Percentiles rank a stretch among this genome's conserved stretches.
Conservation (phyloP, 208 protist species). For the Leishmania lainsoni region DNA sequence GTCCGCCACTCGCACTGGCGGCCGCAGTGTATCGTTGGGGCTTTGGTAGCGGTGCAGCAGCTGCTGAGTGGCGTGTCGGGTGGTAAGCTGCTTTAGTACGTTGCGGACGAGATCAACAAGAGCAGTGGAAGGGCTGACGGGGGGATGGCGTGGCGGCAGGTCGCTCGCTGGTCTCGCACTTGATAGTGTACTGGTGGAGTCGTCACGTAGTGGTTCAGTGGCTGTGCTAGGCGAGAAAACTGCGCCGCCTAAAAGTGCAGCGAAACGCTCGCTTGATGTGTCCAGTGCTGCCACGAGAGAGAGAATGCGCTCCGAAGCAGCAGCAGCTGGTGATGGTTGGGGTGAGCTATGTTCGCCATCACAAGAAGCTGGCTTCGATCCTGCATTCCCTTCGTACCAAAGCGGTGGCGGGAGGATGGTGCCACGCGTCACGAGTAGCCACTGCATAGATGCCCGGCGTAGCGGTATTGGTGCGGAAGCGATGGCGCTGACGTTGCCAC, state of each 20-base stretch:
- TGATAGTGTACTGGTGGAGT: neutral
- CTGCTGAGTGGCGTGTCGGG: slow-evolving; percentile 15
- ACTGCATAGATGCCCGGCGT: slow-evolving; percentile 11
- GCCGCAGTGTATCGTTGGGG: neutral
- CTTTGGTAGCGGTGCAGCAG: slow-evolving; percentile 12
- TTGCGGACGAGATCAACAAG: slow-evolving; percentile 7
- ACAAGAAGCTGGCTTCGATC: too few relatives aligned
- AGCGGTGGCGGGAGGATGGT: slow-evolving; percentile 2
- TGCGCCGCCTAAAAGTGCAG: neutral
- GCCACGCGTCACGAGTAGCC: slow-evolving; percentile 13
- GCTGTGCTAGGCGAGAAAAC: neutral
- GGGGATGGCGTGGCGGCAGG: neutral
- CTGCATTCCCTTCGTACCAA: neutral
- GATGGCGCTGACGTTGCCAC: neutral
- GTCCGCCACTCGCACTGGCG: neutral
- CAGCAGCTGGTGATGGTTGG: neutral
- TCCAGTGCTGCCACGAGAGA: slow-evolving; percentile 1
- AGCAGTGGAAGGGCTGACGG: neutral
- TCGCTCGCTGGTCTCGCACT: neutral
- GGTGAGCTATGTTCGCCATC: neutral
- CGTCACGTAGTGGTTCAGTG: neutral
- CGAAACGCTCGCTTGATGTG: neutral
- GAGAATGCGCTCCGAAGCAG: slow-evolving; percentile 13
- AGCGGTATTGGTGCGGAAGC: neutral
- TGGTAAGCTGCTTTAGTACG: slow-evolving; percentile 26